A percentile compares a stretch with the other conserved stretches of the same genome.
Evolutionary conservation across 208 protist species (phyloP).

Genomic region (Spongospora subterranea): DNA sequence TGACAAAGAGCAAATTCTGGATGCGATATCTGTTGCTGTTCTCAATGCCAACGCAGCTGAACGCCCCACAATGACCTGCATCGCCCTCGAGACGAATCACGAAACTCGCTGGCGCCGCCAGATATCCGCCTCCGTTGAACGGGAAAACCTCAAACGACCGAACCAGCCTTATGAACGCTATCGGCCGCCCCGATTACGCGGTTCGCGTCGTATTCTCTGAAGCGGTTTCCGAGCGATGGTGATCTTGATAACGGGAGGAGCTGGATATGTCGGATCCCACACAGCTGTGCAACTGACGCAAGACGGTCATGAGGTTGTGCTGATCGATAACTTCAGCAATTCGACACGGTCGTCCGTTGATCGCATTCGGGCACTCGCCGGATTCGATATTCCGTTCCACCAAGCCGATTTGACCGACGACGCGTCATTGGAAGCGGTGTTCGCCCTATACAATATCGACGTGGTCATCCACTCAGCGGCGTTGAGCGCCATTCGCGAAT

Average conservation of each 20-base stretch:
- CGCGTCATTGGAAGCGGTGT: not conserved
- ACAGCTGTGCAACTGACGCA: slow-evolving; percentile 64
- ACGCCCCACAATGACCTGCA: too few species aligned
- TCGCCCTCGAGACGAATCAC: too few species aligned
- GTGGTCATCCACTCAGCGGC: slow-evolving; percentile 58
- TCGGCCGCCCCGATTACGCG: too few species aligned
- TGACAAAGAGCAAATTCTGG: too few species aligned
- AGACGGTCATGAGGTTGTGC: slow-evolving; percentile 27
- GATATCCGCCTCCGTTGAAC: too few species aligned
- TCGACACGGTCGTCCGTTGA: slow-evolving; percentile 42
- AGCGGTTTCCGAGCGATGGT: too few species aligned
- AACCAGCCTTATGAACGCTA: too few species aligned
- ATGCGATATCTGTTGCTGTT: too few species aligned
- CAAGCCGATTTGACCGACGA: slow-evolving; percentile 30
- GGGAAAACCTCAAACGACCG: too few species aligned
- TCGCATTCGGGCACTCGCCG: slow-evolving; percentile 58
- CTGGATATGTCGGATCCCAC: slow-evolving; percentile 69
- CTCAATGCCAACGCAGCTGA: too few species aligned
- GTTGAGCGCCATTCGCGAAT: slow-evolving; percentile 65
- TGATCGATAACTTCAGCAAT: slow-evolving; percentile 68
- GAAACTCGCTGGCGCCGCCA: too few species aligned
- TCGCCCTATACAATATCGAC: not conserved
- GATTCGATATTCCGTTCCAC: slow-evolving; percentile 36
- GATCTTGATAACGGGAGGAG: slow-evolving; percentile 63
- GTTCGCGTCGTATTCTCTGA: too few species aligned